Evolutionary conservation across 2,329 filamentous ascomycete genomes (phyloP).

Genomic region (Hypoxylon sp.): DNA sequence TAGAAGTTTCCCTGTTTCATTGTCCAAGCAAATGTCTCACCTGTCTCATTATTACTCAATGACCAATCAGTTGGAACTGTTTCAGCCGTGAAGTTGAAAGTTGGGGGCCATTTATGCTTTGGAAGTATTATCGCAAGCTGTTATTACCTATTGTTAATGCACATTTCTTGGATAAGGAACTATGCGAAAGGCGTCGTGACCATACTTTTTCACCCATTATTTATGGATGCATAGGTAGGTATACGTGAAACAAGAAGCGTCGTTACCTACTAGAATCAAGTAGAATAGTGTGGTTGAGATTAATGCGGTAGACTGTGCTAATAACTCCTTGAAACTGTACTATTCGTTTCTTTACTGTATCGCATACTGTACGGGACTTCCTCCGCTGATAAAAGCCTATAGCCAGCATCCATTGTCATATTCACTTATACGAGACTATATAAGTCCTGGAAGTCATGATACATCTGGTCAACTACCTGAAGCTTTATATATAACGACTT

Average conservation of each 20-base stretch:
- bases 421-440: no score
- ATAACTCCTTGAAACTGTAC: background rate
- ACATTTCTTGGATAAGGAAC: background rate
- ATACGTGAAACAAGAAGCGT: background rate
- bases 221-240: background rate
- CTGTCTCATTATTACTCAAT: conserved; percentile 16
- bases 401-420: no score
- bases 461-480: background rate
- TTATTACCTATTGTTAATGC: background rate
- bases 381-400: background rate
- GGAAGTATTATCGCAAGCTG: background rate
- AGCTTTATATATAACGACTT: background rate
- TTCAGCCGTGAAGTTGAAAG: conserved; percentile 6
- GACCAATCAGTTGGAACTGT: conserved; percentile 24
- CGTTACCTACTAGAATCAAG: background rate
- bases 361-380: conserved; percentile 7
- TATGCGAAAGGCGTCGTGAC: background rate
- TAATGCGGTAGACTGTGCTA: conserved; percentile 1
- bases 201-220: background rate
- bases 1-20: conserved; percentile 28
- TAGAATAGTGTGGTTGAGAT: background rate
- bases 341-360: background rate
- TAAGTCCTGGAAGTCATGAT: no score
- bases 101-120: conserved; percentile 12
- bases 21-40: conserved; percentile 32